phyloP scores from a whole-genome alignment of 2,329 filamentous ascomycete genomes.

The Aspergillus costaricaensis region DNA sequence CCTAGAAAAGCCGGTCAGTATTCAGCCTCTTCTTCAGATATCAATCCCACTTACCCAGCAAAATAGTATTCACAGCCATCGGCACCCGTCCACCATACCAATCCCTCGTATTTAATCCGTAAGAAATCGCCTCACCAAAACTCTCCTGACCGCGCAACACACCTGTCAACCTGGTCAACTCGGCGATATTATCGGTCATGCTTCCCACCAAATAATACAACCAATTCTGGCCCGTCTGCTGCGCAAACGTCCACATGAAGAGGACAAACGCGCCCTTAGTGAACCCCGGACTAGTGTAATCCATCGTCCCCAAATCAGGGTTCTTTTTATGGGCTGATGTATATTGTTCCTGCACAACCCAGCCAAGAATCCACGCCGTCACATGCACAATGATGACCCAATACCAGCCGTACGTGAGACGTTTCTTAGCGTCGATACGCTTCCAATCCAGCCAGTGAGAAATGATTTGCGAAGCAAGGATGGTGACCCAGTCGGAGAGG shows the following conservation, averaged over 20 bases:
- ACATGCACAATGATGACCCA: conserved; percentile 51
- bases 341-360: conserved; percentile 57
- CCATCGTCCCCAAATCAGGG: conserved; percentile 36
- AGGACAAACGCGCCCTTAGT: conserved; percentile 52
- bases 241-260: conserved; percentile 53
- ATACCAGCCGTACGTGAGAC: conserved; percentile 49
- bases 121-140: conserved; percentile 48
- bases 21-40: background rate
- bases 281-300: conserved; percentile 49
- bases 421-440: conserved; percentile 40
- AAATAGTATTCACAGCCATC: conserved; percentile 43
- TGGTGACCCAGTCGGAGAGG: conserved; percentile 40
- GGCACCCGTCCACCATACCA: conserved; percentile 48
- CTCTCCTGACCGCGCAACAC: conserved; percentile 50
- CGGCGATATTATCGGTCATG: conserved; percentile 59
- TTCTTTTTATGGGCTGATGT: conserved; percentile 32
- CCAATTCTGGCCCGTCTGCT: conserved; percentile 58
- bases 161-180: conserved; percentile 46
- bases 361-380: conserved; percentile 54
- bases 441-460: conserved; percentile 50
- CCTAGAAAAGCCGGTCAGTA: conserved; percentile 16
- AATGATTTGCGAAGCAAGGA: conserved; percentile 50
- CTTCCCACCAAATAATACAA: conserved; percentile 58
- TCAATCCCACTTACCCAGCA: conserved; percentile 27
- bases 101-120: conserved; percentile 46